Evolutionary conservation across 768 basidiomycete species (phyloP).

Genomic region (Boletellus ananiceps): DNA sequence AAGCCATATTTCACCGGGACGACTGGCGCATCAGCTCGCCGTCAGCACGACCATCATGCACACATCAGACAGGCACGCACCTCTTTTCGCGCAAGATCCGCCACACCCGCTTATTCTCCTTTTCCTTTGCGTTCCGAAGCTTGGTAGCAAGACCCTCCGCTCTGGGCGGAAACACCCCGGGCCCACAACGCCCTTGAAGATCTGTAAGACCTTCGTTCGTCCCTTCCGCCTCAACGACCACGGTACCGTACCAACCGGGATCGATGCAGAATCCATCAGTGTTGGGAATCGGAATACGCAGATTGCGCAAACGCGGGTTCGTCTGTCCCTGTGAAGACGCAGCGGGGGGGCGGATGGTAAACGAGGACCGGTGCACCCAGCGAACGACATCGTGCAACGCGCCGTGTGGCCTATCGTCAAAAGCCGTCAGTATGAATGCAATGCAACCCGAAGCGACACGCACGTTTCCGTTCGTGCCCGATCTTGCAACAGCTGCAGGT

Average conservation of each 20-base stretch:
- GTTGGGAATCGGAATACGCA: conserved; percentile 49
- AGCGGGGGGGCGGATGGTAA: conserved; percentile 54
- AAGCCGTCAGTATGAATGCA: conserved; percentile 5
- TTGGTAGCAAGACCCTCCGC: conserved; percentile 35
- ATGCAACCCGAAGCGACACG: conserved; percentile 27
- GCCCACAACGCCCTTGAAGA: conserved; percentile 68
- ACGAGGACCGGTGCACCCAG: conserved; percentile 80
- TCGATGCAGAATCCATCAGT: conserved; percentile 58
- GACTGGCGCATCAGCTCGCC: conserved; percentile 3
- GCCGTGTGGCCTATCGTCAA: conserved; percentile 61
- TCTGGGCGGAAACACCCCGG: conserved; percentile 60
- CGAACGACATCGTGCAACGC: conserved; percentile 75
- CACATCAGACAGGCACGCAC: conserved; percentile 35
- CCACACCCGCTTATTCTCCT: conserved; percentile 54
- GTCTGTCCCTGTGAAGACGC: conserved; percentile 28
- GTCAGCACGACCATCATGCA: conserved; percentile 55
- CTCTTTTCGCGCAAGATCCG: conserved; percentile 75
- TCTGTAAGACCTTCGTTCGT: conserved; percentile 82
- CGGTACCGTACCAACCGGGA: conserved; percentile 76
- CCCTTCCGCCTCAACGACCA: conserved; percentile 82
- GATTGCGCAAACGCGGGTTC: conserved; percentile 24
- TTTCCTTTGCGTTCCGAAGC: conserved; percentile 35
- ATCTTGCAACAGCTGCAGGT: conserved; percentile 75
- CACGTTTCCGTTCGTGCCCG: conserved; percentile 77
- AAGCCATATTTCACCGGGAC: conserved; percentile 27